phyloP scores from a whole-genome alignment of 208 protist genomes.

The Trypanosoma lewisi region DNA sequence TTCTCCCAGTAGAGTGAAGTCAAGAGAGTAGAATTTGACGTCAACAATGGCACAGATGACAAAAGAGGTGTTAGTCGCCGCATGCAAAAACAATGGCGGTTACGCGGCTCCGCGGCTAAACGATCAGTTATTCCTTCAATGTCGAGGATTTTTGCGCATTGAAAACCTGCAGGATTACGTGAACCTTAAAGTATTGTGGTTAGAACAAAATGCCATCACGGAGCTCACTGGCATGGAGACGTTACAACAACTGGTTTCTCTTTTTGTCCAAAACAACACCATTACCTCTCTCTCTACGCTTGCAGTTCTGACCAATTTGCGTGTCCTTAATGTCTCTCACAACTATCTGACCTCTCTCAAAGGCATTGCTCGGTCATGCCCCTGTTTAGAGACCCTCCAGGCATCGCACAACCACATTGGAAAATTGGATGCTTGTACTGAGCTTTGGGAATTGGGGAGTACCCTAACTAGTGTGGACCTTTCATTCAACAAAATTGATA shows the following conservation, averaged over 20 bases:
- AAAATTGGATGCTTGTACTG: constrained; percentile 47
- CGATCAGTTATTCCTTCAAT: constrained; percentile 92
- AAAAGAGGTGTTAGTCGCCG: constrained; percentile 64
- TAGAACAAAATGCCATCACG: constrained; percentile 92
- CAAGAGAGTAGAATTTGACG: constrained; percentile 1
- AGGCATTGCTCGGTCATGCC: constrained; percentile 28
- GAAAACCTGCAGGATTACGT: constrained; percentile 86
- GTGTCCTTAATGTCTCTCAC: constrained; percentile 76
- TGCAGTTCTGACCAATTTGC: constrained; percentile 57
- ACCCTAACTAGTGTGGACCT: constrained; percentile 91
- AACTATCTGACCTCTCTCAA: constrained; percentile 62
- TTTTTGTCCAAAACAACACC: constrained; percentile 94
- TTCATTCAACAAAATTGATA: constrained; percentile 87
- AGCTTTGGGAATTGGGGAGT: constrained; percentile 61
- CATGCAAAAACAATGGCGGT: constrained; percentile 84
- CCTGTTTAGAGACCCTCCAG: constrained; percentile 49
- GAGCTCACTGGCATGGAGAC: constrained; percentile 78
- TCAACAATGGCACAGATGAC: constrained; percentile 78
- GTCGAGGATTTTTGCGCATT: constrained; percentile 86
- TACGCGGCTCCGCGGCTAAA: constrained; percentile 85
- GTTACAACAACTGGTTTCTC: constrained; percentile 67
- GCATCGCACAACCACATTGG: constrained; percentile 51
- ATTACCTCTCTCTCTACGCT: constrained; percentile 67
- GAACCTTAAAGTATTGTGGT: constrained; percentile 90
- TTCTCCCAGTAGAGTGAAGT: constrained; percentile 5